Conservation (phyloP, 73 alveolate genomes). For the Tetrahymena elliotti region DNA sequence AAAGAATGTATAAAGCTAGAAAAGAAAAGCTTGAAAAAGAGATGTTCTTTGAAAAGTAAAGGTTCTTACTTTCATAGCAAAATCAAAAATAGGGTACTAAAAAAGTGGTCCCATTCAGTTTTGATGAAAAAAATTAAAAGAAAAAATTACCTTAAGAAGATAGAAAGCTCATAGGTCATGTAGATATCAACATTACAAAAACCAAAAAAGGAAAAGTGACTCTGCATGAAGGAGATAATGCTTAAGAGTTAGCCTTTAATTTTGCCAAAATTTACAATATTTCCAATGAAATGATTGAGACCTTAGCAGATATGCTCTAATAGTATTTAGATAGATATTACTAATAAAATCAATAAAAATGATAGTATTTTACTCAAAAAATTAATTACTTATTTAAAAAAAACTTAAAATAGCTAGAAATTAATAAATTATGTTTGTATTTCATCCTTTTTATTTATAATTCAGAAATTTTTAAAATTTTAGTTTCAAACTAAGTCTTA, state of each 20-base stretch:
- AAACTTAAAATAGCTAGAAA: too few relatives aligned
- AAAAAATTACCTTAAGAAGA: neutral
- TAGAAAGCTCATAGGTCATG: neutral
- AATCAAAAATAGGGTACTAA: neutral
- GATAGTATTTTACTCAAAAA: neutral
- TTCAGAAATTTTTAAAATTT: too few relatives aligned
- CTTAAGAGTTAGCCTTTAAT: neutral
- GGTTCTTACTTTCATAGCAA: neutral
- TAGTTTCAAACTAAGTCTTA: too few relatives aligned
- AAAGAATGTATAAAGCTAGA: neutral
- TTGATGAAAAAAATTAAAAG: neutral
- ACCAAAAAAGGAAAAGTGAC: neutral
- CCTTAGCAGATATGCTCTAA: neutral
- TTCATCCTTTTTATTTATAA: too few relatives aligned
- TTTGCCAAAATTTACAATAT: neutral
- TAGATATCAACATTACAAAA: neutral
- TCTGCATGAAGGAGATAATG: neutral
- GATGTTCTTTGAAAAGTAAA: neutral
- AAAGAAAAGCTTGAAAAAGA: neutral
- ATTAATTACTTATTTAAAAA: too few relatives aligned
- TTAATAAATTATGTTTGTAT: too few relatives aligned
- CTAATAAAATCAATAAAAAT: neutral
- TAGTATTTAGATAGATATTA: neutral
- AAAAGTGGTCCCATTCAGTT: neutral
- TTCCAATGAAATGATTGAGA: neutral